Percentiles rank a stretch among this genome's conserved stretches.
These are phyloP conservation scores for Phytophthora kernoviae DNA, from an alignment of 352 stramenopile genomes.

Conservation along the genomic window DNA sequence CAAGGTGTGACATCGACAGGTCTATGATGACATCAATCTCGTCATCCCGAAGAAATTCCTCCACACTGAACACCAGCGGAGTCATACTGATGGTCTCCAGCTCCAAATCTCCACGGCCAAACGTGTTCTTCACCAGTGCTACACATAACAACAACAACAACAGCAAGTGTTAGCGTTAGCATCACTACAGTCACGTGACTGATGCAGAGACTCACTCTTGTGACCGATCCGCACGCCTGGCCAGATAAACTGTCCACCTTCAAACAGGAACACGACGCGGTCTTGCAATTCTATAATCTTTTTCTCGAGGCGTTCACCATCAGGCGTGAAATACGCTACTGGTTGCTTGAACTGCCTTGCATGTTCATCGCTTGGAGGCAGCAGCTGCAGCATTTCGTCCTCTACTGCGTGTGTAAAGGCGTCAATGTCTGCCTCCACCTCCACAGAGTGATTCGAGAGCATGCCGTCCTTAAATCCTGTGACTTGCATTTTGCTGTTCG, in stretches of 20 bases:
- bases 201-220: conserved; percentile 42
- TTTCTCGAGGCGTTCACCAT: conserved; percentile 52
- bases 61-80: conserved; percentile 70
- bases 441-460: conserved; percentile 22
- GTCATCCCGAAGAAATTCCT: conserved; percentile 76
- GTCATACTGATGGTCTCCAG: conserved; percentile 70
- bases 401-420: conserved; percentile 45
- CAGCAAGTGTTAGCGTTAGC: conserved; percentile 1
- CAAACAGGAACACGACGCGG: conserved; percentile 72
- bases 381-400: conserved; percentile 44
- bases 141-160: conserved; percentile 7
- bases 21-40: conserved; percentile 80
- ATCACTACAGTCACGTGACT: not conserved
- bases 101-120: conserved; percentile 47
- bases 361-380: conserved; percentile 23
- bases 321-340: conserved; percentile 64
- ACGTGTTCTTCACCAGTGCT: conserved; percentile 51
- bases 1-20: conserved; percentile 64
- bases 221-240: conserved; percentile 67
- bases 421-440: conserved; percentile 43
- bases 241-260: conserved; percentile 81
- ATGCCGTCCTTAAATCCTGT: conserved; percentile 71
- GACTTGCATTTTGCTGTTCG: conserved; percentile 49
- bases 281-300: conserved; percentile 46
- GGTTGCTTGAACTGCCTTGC: conserved; percentile 67